A percentile compares a stretch with the other conserved stretches of the same genome.
phyloP scores from a whole-genome alignment of 257 asterid species.

The Primulina eburnea region DNA sequence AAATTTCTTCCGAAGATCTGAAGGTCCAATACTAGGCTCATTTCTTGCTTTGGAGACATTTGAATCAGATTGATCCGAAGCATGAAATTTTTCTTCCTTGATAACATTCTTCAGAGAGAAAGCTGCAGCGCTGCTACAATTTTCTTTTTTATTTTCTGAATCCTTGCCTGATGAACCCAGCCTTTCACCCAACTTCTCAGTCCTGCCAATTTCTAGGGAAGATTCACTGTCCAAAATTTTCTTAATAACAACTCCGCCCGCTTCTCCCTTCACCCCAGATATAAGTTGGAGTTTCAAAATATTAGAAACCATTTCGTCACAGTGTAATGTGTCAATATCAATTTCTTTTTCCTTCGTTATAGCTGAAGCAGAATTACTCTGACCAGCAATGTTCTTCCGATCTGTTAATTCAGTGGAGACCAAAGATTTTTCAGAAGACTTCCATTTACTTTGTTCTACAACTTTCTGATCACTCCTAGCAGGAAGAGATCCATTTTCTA shows the following conservation, averaged over 20 bases:
- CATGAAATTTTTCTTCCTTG: constrained; percentile 37
- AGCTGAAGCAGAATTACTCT: constrained; percentile 33
- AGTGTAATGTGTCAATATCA: constrained; percentile 45
- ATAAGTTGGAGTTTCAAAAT: constrained; percentile 86
- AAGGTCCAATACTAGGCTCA: constrained; percentile 31
- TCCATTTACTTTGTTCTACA: constrained; percentile 39
- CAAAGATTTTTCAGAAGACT: constrained; percentile 37
- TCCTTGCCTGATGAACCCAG: constrained; percentile 38
- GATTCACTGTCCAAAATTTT: constrained; percentile 40
- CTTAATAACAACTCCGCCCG: constrained; percentile 29
- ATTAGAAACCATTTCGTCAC: constrained; percentile 76
- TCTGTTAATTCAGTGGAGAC: constrained; percentile 28
- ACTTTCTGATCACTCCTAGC: constrained; percentile 44
- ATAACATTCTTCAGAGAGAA: constrained; percentile 36
- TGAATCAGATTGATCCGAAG: constrained; percentile 40
- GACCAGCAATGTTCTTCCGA: constrained; percentile 26
- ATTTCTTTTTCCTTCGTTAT: constrained; percentile 56
- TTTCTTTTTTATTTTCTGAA: constrained; percentile 43
- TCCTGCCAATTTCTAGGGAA: constrained; percentile 33
- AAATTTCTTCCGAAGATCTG: constrained; percentile 35
- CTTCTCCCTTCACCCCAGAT: constrained; percentile 35
- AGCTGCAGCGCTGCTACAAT: constrained; percentile 33
- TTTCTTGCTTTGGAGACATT: constrained; percentile 40
- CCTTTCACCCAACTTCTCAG: constrained; percentile 46
- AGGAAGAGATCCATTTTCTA: constrained; percentile 50